These are phyloP conservation scores for Fusarium sp. DNA, from an alignment of 2,329 filamentous ascomycete genomes.

Conservation along the genomic window DNA sequence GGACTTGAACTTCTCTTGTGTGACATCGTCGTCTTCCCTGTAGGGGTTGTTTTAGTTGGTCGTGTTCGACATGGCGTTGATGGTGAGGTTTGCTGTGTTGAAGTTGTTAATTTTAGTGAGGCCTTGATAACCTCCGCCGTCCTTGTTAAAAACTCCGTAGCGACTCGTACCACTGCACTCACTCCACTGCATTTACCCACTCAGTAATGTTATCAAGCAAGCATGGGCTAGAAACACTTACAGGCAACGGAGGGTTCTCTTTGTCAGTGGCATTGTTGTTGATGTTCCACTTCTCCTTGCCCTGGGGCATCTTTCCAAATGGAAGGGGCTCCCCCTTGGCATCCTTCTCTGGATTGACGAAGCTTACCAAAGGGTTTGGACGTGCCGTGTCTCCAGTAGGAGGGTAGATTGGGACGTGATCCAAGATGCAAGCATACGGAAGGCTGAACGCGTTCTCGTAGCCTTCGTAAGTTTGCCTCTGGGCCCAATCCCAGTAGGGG, in stretches of 20 bases:
- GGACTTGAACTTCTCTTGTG: slow-evolving; percentile 34
- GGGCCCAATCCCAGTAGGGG: slow-evolving; percentile 53
- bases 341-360: slow-evolving; percentile 20
- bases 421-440: slow-evolving; percentile 8
- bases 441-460: slow-evolving; percentile 1
- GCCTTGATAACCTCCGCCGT: background rate
- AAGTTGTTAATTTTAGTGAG: slow-evolving; percentile 19
- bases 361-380: slow-evolving; percentile 10
- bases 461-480: slow-evolving; percentile 24
- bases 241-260: background rate
- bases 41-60: slow-evolving; percentile 1
- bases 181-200: background rate
- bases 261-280: background rate
- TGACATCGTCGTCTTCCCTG: background rate
- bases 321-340: slow-evolving; percentile 11
- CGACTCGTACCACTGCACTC: slow-evolving; percentile 9
- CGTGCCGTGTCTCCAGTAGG: background rate
- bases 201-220: background rate
- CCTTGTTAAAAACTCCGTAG: slow-evolving; percentile 1
- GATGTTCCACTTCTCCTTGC: slow-evolving; percentile 30
- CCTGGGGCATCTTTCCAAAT: slow-evolving; percentile 22
- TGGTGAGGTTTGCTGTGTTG: background rate
- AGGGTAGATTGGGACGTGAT: slow-evolving; percentile 7
- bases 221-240: background rate
- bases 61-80: background rate